Evolutionary conservation across 495 filamentous ascomycete genomes (phyloP), one percentile per base, ranked within the genome.

Genomic region (Penicillium lividum): DNA sequence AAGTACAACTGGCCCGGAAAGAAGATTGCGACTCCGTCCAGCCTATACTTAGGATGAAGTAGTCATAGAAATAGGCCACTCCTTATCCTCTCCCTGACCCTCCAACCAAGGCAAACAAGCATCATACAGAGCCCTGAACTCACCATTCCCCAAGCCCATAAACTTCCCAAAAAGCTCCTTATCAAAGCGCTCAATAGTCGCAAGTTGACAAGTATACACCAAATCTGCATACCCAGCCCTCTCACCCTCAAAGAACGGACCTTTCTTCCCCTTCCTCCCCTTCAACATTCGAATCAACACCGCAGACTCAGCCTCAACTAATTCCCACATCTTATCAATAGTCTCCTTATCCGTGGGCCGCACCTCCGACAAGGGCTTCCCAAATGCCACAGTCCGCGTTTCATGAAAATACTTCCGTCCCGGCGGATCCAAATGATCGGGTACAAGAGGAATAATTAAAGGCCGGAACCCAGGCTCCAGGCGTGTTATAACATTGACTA

Each of bases 41-140:
- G 7, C 5, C 8, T 4, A 36, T 11, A 36, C 8, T 36, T 11
- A 9, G 8, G 33, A 36, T 9, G 10, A 9, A 9, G 33, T 11
- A 36, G 48, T 18, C 27, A 4, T 10, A 7, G 51, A 22, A 49
- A 70, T 43, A 13, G 51, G 48, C 64, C 68, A 69, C 36, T 73
- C 66, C 58, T 51, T 73, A 22, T 73, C 68, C 43, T 65, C 64
- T 0, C 70, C 70, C 54, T 71, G 68, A 0, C 70, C 70, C 34
- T 71, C 60, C 38, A 73, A 28, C 66, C 68, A 73, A 5, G 68
- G 68, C 61, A 67, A 53, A 51, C 64, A 69, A 42, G 70, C 70
- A 29, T 62, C 56, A 57, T 63, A 73, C 28, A 71, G 31, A 0
- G 40, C 29, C 42, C 38, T 52, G 0, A 71, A 18, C 45, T 69